Percentiles rank a stretch among this genome's conserved stretches.
Conservation (phyloP, 73 alveolate species). For the Paraurostyla sp. region DNA sequence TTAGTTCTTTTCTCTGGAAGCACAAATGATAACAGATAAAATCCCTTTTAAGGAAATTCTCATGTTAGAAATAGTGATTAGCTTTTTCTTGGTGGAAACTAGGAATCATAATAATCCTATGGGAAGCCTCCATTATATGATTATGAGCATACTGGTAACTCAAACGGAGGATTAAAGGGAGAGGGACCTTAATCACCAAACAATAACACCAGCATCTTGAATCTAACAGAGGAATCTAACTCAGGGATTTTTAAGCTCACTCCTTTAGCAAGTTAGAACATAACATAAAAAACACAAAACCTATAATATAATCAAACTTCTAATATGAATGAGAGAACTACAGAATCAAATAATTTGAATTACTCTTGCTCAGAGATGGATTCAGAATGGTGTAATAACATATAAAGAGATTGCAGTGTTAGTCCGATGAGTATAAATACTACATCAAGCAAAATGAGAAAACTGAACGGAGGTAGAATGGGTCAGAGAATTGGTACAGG, state of each 20-base stretch:
- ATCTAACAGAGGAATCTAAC: conserved; percentile 42
- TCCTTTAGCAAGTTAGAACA: conserved; percentile 40
- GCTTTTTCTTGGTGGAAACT: background rate
- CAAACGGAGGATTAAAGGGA: background rate
- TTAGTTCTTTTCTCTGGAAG: conserved; percentile 43
- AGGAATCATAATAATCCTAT: conserved; percentile 16
- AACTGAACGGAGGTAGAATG: background rate
- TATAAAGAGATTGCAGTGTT: background rate
- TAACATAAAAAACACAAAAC: conserved; percentile 36
- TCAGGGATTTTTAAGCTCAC: conserved; percentile 42
- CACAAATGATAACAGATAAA: conserved; percentile 33
- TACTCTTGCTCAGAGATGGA: conserved; percentile 51
- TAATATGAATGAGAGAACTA: conserved; percentile 26
- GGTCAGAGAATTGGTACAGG: background rate
- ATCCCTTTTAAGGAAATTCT: background rate
- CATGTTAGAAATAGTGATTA: background rate
- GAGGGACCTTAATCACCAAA: background rate
- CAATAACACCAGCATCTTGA: conserved; percentile 5
- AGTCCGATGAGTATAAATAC: conserved; percentile 49
- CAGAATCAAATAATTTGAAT: conserved; percentile 26
- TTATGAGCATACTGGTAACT: background rate
- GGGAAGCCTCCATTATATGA: conserved; percentile 18
- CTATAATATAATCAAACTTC: background rate
- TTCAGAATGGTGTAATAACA: conserved; percentile 41
- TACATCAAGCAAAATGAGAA: conserved; percentile 17